Evolutionary conservation across 2,329 filamentous ascomycete genomes (phyloP).

Genomic region (Pseudogymnoascus sp.): DNA sequence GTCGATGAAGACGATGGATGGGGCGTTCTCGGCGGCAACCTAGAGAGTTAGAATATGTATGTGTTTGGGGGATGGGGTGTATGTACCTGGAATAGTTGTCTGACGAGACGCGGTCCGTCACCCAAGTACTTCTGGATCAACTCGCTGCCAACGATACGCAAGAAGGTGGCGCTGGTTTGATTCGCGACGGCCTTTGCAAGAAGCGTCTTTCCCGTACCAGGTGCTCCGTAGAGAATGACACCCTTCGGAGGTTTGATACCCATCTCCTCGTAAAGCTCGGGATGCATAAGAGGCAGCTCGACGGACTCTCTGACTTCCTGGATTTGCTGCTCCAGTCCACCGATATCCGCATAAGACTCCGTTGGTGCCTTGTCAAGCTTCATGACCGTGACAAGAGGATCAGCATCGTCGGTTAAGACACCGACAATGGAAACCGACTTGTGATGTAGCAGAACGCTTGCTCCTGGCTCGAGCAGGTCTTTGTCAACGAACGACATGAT

Average conservation of each 20-base stretch:
- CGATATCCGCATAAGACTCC: slow-evolving; percentile 97
- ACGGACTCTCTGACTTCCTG: slow-evolving; percentile 97
- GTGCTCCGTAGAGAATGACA: slow-evolving; percentile 96
- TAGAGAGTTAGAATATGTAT: slow-evolving; percentile 30
- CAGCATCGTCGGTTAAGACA: slow-evolving; percentile 90
- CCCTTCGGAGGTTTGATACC: slow-evolving; percentile 99
- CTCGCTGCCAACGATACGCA: slow-evolving; percentile 94
- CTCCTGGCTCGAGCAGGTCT: slow-evolving; percentile 90
- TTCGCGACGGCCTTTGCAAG: slow-evolving; percentile 96
- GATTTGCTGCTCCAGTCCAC: slow-evolving; percentile 88
- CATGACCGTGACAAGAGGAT: slow-evolving; percentile 95
- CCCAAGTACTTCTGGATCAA: slow-evolving; percentile 98
- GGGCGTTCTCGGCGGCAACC: slow-evolving; percentile 91
- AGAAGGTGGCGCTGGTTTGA: slow-evolving; percentile 96
- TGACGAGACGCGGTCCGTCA: slow-evolving; percentile 87
- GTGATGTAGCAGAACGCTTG: slow-evolving; percentile 90
- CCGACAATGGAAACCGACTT: slow-evolving; percentile 98
- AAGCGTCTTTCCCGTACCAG: slow-evolving; percentile 92
- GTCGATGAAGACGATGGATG: slow-evolving; percentile 97
- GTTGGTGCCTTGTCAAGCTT: slow-evolving; percentile 98
- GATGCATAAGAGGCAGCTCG: slow-evolving; percentile 87
- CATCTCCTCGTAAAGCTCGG: slow-evolving; percentile 99
- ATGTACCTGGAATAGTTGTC: slow-evolving; percentile 81
- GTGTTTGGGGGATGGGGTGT: background rate
- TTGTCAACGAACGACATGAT: slow-evolving; percentile 99